Conservation (phyloP, 2,329 filamentous ascomycete species). For the Calonectria henricotiae region DNA sequence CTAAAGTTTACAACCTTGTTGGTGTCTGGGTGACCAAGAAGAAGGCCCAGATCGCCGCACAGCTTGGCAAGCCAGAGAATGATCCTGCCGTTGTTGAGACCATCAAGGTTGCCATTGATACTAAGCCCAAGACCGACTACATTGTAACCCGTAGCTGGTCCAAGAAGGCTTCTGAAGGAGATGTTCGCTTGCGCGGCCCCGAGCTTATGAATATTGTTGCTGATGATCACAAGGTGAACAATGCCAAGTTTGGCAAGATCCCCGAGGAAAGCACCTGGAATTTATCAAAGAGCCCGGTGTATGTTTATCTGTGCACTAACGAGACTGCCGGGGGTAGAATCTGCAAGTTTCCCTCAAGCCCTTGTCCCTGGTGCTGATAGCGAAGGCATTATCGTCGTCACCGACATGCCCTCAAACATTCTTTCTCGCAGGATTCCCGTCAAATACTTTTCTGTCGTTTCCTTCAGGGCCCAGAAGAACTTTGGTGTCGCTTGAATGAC, state of each 20-base stretch:
- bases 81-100: constrained; percentile 71
- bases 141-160: constrained; percentile 92
- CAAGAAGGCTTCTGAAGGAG: constrained; percentile 90
- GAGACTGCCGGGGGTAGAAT: constrained; percentile 97
- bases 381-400: constrained; percentile 83
- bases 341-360: constrained; percentile 79
- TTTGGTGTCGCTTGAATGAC: constrained; percentile 89
- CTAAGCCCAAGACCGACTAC: constrained; percentile 88
- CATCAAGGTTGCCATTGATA: constrained; percentile 76
- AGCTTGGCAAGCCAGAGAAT: constrained; percentile 64
- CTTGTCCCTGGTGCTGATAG: constrained; percentile 74
- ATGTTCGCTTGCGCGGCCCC: constrained; percentile 81
- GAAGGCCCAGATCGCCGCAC: constrained; percentile 73
- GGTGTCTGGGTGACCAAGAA: constrained; percentile 85
- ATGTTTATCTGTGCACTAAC: constrained; percentile 94
- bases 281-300: constrained; percentile 77
- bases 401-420: constrained; percentile 96
- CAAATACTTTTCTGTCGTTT: constrained; percentile 85
- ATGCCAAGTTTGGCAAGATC: constrained; percentile 90
- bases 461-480: constrained; percentile 97
- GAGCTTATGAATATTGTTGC: constrained; percentile 83
- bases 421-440: constrained; percentile 85
- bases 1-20: constrained; percentile 87
- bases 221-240: constrained; percentile 77
- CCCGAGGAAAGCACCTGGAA: constrained; percentile 85